Evolutionary conservation across 345 rosid genomes (phyloP).

Genomic region (Eucalyptus shirleyi): DNA sequence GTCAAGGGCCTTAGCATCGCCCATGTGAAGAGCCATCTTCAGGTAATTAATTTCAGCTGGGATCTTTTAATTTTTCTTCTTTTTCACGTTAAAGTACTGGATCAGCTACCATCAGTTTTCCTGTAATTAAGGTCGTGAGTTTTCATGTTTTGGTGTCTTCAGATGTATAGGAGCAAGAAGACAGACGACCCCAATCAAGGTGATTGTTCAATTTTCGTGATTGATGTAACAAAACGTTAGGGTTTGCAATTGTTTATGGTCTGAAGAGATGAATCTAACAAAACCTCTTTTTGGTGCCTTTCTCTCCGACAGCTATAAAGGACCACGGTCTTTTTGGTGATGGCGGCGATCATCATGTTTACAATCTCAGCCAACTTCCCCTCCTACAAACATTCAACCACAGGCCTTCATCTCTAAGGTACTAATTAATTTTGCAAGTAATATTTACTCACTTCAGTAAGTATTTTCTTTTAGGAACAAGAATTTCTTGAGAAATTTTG

Average conservation of each 20-base stretch:
- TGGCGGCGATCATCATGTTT: conserved; percentile 30
- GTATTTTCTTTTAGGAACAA: neutral
- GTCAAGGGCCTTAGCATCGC: conserved; percentile 31
- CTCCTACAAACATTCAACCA: conserved; percentile 45
- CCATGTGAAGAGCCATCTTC: conserved; percentile 49
- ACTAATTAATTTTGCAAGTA: neutral
- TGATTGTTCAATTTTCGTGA: neutral
- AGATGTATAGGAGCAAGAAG: conserved; percentile 51
- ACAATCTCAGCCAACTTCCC: conserved; percentile 52
- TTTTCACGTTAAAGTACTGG: neutral
- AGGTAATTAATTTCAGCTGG: conserved; percentile 6
- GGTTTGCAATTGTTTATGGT: conserved; percentile 1
- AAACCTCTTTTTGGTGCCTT: neutral
- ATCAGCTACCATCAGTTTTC: neutral
- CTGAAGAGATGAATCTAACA: neutral
- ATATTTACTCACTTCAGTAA: neutral
- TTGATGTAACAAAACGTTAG: neutral
- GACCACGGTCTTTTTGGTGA: conserved; percentile 37
- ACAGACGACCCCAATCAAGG: conserved; percentile 34
- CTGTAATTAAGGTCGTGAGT: neutral
- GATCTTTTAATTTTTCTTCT: neutral
- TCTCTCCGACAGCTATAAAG: conserved; percentile 1
- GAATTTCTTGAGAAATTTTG: neutral
- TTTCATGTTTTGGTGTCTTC: neutral
- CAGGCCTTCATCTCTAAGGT: conserved; percentile 27